Evolutionary conservation across 352 stramenopile species (phyloP).

Genomic region (Elongisporangium undulatum): DNA sequence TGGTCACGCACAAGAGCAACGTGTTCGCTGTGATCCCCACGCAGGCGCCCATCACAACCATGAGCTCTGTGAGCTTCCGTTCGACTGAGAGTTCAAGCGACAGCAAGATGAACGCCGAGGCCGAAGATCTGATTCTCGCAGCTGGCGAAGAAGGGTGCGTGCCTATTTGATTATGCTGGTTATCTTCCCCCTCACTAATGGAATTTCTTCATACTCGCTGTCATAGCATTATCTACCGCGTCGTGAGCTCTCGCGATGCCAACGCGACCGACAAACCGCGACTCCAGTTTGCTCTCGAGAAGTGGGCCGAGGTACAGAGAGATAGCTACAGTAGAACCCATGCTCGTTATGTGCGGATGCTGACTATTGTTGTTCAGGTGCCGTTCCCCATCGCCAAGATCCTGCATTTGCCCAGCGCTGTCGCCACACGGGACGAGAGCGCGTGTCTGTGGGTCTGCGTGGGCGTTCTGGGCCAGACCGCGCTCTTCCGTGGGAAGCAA

Average conservation of each 20-base stretch:
- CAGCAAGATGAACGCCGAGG: background rate
- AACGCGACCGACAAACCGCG: slow-evolving; percentile 15
- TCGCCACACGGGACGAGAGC: background rate
- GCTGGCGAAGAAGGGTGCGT: slow-evolving; percentile 46
- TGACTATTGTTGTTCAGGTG: slow-evolving; percentile 10
- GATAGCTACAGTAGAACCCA: background rate
- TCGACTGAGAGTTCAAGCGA: background rate
- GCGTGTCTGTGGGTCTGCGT: slow-evolving; percentile 30
- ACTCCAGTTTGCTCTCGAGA: slow-evolving; percentile 28
- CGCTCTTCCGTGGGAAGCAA: slow-evolving; percentile 30
- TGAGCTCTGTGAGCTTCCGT: slow-evolving; percentile 15
- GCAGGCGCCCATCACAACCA: slow-evolving; percentile 20
- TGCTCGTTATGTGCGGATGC: background rate
- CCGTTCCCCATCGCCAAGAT: slow-evolving; percentile 38
- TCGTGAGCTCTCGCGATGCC: slow-evolving; percentile 22
- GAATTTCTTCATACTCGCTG: slow-evolving; percentile 2
- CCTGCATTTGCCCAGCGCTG: slow-evolving; percentile 13
- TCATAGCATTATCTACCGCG: slow-evolving; percentile 36
- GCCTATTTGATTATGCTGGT: background rate
- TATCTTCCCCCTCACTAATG: slow-evolving; percentile 1
- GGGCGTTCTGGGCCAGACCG: slow-evolving; percentile 29
- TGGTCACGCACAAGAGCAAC: slow-evolving; percentile 35
- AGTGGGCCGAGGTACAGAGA: slow-evolving; percentile 19
- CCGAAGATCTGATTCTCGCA: slow-evolving; percentile 32
- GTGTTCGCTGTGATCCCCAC: slow-evolving; percentile 23